phyloP scores from a whole-genome alignment of 352 stramenopile genomes.

The Blastocystis sp. region DNA sequence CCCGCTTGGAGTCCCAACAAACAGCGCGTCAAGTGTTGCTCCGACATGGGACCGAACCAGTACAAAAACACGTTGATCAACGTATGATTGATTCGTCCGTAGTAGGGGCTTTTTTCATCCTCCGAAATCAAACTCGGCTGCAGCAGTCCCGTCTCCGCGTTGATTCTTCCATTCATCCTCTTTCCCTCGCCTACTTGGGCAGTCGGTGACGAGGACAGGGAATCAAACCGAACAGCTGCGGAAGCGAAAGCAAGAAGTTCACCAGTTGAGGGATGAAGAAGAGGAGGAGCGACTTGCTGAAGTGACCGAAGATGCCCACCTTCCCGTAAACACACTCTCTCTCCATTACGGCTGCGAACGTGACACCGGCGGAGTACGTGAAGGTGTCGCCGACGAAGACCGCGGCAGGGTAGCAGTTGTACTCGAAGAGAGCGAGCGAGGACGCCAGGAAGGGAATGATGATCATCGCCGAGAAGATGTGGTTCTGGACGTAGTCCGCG shows the following conservation, averaged over 20 bases:
- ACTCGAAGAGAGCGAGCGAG: constrained; percentile 80
- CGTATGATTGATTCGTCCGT: constrained; percentile 73
- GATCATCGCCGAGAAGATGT: constrained; percentile 88
- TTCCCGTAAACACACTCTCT: neutral
- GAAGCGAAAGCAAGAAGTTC: constrained; percentile 94
- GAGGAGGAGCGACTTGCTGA: constrained; percentile 91
- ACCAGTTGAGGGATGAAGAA: constrained; percentile 94
- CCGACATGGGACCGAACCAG: constrained; percentile 71
- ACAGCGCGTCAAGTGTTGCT: constrained; percentile 67
- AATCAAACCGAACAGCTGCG: constrained; percentile 91
- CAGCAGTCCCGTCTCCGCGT: neutral
- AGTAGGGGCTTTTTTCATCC: constrained; percentile 58
- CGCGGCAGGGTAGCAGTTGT: constrained; percentile 91
- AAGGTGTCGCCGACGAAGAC: constrained; percentile 98
- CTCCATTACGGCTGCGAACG: constrained; percentile 75
- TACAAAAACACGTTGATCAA: constrained; percentile 76
- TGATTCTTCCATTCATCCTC: neutral
- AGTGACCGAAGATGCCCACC: constrained; percentile 82
- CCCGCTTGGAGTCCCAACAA: constrained; percentile 70
- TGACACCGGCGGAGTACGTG: constrained; percentile 97
- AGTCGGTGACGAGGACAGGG: constrained; percentile 90
- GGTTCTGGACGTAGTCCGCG: constrained; percentile 62
- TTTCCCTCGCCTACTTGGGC: constrained; percentile 68
- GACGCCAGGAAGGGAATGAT: constrained; percentile 81
- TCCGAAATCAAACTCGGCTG: neutral